phyloP scores from a whole-genome alignment of 1,284 basidiomycete genomes.

The Ganoderma multipileum region DNA sequence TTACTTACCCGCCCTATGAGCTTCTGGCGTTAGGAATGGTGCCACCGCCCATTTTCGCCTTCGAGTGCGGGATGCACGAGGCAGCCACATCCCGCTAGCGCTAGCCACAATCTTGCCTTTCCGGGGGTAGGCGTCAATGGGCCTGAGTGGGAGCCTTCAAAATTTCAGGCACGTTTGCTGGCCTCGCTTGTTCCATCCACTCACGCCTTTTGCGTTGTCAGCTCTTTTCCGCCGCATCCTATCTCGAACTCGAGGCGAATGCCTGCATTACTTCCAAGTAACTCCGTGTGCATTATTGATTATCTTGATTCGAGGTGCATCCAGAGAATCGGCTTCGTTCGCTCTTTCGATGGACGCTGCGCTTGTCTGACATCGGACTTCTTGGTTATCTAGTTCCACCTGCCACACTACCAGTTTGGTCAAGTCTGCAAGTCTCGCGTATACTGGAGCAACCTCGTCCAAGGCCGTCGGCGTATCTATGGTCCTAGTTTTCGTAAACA shows the following conservation, averaged over 20 bases:
- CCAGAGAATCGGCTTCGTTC: background rate
- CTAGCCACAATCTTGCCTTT: constrained; percentile 7
- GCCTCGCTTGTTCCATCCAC: background rate
- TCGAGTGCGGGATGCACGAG: background rate
- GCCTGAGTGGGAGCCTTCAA: background rate
- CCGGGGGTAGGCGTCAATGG: background rate
- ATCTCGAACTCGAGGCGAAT: background rate
- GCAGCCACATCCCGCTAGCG: background rate
- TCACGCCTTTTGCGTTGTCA: background rate
- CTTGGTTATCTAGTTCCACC: background rate
- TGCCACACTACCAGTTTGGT: background rate
- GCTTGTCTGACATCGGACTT: background rate
- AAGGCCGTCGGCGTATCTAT: background rate
- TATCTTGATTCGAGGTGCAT: background rate
- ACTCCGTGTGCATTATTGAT: background rate
- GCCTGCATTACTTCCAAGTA: background rate
- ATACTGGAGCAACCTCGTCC: background rate
- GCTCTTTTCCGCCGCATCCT: background rate
- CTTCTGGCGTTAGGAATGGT: background rate
- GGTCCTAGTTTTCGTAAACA: background rate
- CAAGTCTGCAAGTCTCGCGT: background rate
- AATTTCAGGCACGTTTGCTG: background rate
- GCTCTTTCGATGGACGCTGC: background rate
- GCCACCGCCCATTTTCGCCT: background rate
- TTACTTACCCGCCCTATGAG: background rate